Base-by-base conservation (phyloP, 1,284 basidiomycete genomes). In the Mycena sp. region DNA sequence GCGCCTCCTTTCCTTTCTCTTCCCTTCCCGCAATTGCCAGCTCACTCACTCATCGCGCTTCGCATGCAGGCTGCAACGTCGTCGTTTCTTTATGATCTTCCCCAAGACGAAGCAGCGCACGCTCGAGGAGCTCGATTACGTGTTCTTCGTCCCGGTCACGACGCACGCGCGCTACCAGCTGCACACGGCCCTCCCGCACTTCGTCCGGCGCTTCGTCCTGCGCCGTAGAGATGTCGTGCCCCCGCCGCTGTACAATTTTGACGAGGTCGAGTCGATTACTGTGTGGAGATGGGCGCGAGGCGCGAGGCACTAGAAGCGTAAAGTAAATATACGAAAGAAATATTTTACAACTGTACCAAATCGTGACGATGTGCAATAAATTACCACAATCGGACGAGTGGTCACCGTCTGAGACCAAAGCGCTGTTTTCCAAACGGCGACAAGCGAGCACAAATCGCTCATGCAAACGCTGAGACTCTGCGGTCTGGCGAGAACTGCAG, bases 71-170 rank as follows among this genome's bases (percentile, higher is more conserved):
- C 4, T 70, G 86, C 37, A 88, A 89, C 63, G 72, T 84, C 5
- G 60, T 80, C 25, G 85, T 84, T 79, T 84, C 54, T 45, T 83
- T 25, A 80, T 86, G 80, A 85, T 87, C 58, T 85, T 87, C 53
- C 88, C 84, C 78, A 89, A 92, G 81, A 93, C 91, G 11, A 92
- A 90, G 74, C 83, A 87, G 67, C 80, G 88, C 32, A 89, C 89
- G 0, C 81, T 93, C 2, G 82, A 84, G 69, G 82, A 65, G 25
- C 40, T 65, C 7, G 63, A 65, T 49, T 58, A 81, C 67, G 74
- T 92, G 45, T 91, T 92, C 71, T 82, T 83, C 40, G 85, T 92
- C 3, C 87, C 89, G 0, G 89, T 84, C 2, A 70, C 72, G n/a
- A 80, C 79, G 52, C 87, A 87, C 71, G 77, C 82, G 29, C 67